A percentile compares a stretch with the other conserved stretches of the same genome.
These are phyloP conservation scores for Nitzschia putrida DNA, from an alignment of 108 stramenopile species.

Conservation along the genomic window DNA sequence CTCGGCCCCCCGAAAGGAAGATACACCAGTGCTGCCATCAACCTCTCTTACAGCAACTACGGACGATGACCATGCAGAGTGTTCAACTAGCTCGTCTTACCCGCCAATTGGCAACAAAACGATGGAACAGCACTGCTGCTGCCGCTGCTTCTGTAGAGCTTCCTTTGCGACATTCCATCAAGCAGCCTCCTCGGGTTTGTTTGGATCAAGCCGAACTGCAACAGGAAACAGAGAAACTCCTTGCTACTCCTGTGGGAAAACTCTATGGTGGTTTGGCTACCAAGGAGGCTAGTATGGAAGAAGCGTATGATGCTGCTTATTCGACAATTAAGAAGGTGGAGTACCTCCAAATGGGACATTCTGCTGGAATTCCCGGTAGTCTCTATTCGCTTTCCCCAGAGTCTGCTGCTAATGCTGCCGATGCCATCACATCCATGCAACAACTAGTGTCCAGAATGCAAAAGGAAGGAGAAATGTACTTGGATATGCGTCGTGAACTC, in stretches of 20 bases:
- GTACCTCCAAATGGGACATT: slow-evolving; percentile 60
- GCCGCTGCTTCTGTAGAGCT: slow-evolving; percentile 22
- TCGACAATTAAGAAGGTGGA: slow-evolving; percentile 56
- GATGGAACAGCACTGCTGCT: slow-evolving; percentile 7
- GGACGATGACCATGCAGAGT: no score
- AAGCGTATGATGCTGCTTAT: slow-evolving; percentile 60
- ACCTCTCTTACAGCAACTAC: no score
- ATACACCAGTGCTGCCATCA: no score
- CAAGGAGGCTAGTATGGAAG: slow-evolving; percentile 40
- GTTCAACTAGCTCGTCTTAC: neutral
- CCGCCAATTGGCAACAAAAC: neutral
- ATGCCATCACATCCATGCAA: slow-evolving; percentile 35
- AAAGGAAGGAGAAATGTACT: slow-evolving; percentile 62
- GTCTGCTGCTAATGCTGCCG: slow-evolving; percentile 17
- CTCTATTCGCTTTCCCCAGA: slow-evolving; percentile 23
- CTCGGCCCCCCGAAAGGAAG: no score
- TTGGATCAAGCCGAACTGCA: slow-evolving; percentile 45
- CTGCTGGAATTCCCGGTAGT: slow-evolving; percentile 24
- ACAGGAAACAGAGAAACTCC: slow-evolving; percentile 56
- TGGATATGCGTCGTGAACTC: slow-evolving; percentile 43
- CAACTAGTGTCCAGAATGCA: slow-evolving; percentile 55
- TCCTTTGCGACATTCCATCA: slow-evolving; percentile 72
- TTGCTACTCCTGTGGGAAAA: slow-evolving; percentile 65
- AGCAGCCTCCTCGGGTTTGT: slow-evolving; percentile 66
- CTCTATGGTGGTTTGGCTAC: slow-evolving; percentile 41